Percentiles rank a stretch among this genome's conserved stretches.
Evolutionary conservation across 345 rosid species (phyloP).

Genomic region (Atalantia buxifolia): DNA sequence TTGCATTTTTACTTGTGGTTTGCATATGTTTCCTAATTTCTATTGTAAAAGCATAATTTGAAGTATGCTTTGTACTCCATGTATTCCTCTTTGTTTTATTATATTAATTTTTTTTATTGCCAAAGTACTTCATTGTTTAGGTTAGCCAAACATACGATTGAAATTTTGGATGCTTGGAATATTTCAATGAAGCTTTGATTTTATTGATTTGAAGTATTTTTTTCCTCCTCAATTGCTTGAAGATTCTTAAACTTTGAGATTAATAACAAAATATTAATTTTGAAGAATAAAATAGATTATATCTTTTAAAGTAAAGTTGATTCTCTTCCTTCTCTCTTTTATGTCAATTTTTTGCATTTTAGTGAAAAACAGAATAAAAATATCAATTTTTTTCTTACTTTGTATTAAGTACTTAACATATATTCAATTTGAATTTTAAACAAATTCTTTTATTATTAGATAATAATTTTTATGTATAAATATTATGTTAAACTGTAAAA

Average conservation of each 20-base stretch:
- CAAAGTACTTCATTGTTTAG: not conserved
- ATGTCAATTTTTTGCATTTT: not conserved
- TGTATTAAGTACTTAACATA: too few relatives aligned
- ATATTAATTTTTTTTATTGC: not conserved
- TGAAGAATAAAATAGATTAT: not conserved
- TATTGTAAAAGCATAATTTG: not conserved
- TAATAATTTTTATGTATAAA: too few relatives aligned
- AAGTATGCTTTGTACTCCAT: not conserved
- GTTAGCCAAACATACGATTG: not conserved
- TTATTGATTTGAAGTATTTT: not conserved
- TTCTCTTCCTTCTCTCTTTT: not conserved
- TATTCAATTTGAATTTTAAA: too few relatives aligned
- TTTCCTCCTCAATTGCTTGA: conserved; percentile 15
- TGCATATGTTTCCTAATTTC: not conserved
- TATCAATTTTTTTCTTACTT: too few relatives aligned
- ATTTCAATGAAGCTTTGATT: not conserved
- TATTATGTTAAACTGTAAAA: too few relatives aligned
- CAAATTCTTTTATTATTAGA: too few relatives aligned
- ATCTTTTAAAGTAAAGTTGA: not conserved
- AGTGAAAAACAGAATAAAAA: not conserved
- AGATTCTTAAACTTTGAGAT: not conserved
- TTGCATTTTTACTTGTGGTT: not conserved
- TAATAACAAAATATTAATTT: not conserved
- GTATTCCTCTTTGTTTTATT: not conserved
- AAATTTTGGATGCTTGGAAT: not conserved